Percentiles rank a stretch among this genome's conserved stretches.
Conservation (phyloP, 495 filamentous ascomycete species). For the Xylaria cubensis region DNA sequence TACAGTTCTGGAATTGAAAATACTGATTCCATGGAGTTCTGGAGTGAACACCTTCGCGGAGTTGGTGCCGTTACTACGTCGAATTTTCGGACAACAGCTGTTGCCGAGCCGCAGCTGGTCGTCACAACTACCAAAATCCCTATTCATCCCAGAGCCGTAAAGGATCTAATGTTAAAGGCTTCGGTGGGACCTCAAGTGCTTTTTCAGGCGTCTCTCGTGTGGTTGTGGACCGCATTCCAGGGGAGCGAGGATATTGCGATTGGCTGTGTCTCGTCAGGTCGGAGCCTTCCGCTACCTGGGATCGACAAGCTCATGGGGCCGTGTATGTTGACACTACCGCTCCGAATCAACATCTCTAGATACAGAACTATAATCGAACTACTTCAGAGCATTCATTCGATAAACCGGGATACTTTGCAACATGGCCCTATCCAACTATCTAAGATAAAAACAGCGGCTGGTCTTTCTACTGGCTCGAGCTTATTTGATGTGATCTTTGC, state of each 20-base stretch:
- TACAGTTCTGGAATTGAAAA: conserved; percentile 1
- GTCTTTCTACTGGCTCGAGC: conserved; percentile 50
- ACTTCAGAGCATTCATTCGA: conserved; percentile 62
- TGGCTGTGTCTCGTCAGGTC: conserved; percentile 77
- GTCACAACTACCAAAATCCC: conserved; percentile 34
- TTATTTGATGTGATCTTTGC: conserved; percentile 77
- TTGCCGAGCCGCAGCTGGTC: conserved; percentile 19
- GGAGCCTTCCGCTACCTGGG: conserved; percentile 66
- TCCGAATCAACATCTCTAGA: conserved; percentile 60
- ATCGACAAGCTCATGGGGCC: conserved; percentile 78
- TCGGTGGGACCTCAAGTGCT: conserved; percentile 61
- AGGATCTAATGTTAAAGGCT: conserved; percentile 28
- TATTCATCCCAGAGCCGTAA: conserved; percentile 28
- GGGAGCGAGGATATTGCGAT: conserved; percentile 73
- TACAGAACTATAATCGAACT: conserved; percentile 62
- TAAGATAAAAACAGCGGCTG: conserved; percentile 67
- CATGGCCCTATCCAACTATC: conserved; percentile 65
- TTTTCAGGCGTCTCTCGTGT: conserved; percentile 73
- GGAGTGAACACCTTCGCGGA: conserved; percentile 59
- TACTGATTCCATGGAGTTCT: conserved; percentile 55
- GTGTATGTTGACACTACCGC: conserved; percentile 71
- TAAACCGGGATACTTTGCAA: conserved; percentile 65
- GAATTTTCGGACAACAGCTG: conserved; percentile 41
- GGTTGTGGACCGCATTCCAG: conserved; percentile 66
- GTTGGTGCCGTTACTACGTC: conserved; percentile 50